A percentile compares a stretch with the other conserved stretches of the same genome.
These are phyloP conservation scores for Fusarium secorum DNA, from an alignment of 2,329 filamentous ascomycete genomes.

Conservation along the genomic window DNA sequence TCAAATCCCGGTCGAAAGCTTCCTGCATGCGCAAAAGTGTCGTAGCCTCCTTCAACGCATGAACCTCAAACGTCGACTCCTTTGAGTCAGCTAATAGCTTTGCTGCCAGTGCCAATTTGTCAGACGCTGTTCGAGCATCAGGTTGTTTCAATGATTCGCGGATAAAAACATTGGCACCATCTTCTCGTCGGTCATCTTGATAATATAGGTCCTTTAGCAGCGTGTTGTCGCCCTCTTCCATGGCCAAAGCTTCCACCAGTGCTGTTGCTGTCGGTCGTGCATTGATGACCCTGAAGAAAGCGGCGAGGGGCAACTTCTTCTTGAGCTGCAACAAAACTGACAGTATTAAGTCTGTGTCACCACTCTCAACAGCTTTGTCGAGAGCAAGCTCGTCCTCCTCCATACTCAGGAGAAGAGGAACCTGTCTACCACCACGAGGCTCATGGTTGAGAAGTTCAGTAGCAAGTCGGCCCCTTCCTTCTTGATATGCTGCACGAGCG, in stretches of 20 bases:
- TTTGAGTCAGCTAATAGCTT: conserved; percentile 86
- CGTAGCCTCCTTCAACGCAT: conserved; percentile 79
- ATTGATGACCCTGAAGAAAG: conserved; percentile 93
- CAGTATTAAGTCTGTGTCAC: conserved; percentile 91
- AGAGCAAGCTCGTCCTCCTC: conserved; percentile 94
- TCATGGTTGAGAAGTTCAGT: conserved; percentile 93
- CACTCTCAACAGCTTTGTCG: conserved; percentile 95
- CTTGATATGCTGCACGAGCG: conserved; percentile 90
- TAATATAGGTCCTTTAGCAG: conserved; percentile 96
- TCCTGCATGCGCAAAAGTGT: conserved; percentile 87
- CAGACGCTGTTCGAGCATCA: conserved; percentile 72
- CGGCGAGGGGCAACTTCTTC: conserved; percentile 87
- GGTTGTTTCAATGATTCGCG: conserved; percentile 81
- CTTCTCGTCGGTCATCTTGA: conserved; percentile 89
- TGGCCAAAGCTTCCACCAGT: conserved; percentile 84
- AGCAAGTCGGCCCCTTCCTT: conserved; percentile 87
- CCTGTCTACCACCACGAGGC: conserved; percentile 92
- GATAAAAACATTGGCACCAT: conserved; percentile 87
- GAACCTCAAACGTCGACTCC: conserved; percentile 77
- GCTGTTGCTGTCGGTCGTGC: conserved; percentile 84
- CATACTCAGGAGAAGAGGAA: conserved; percentile 91
- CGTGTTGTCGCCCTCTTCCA: conserved; percentile 73
- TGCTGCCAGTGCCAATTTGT: conserved; percentile 87
- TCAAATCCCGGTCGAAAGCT: conserved; percentile 82
- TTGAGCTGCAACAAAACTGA: conserved; percentile 88